Evolutionary conservation across 2,329 filamentous ascomycete genomes (phyloP), one percentile per base, ranked within the genome.

Genomic region (Thielaviopsis euricoi): DNA sequence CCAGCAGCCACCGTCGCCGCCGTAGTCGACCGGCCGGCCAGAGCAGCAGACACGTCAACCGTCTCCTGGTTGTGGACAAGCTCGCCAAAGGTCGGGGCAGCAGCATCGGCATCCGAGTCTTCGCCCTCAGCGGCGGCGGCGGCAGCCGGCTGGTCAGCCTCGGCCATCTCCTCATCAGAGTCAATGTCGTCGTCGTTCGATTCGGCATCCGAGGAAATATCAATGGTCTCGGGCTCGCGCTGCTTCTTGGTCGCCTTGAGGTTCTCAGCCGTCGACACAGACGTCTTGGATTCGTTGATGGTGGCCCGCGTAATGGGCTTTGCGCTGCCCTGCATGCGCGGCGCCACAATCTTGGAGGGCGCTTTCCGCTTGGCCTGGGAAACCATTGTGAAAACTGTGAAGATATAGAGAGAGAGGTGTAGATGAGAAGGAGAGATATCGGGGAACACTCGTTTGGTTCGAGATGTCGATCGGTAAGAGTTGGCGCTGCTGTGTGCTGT

Each of bases 71-170:
- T 81, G 64, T 83, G 85, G 49, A 95, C 76, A 52, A 94, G 80
- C 67, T 97, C 91, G 64, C 89, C 91, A 68, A 97, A 95, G 0
- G 89, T 87, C 2, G 88, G 86, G 29, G 72, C 74, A 19, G 73
- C 70, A 6, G 71, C 71, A 58, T 80, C 75, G 51, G 71, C 73
- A 59, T 78, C 76, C 43, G 55, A 53, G 21, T 59, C 58, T 21
- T 66, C 66, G 33, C 60, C 65, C 48, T 67, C 67, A 22, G 67
- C 66, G 4, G 57, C 37, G n/a, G 51, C 29, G 17, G 62, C 59
- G n/a, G 51, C 29, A 15, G 62, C 59, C 17, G 63, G 64, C 43
- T 65, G 62, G 40, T 52, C 61, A 13, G 65, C 66, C 15, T 68
- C 63, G 43, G 59, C 63, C 21, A 64, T 69, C 25, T 73, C 73